Evolutionary conservation across 257 asterid species (phyloP).

Genomic region (Salvia hispanica): DNA sequence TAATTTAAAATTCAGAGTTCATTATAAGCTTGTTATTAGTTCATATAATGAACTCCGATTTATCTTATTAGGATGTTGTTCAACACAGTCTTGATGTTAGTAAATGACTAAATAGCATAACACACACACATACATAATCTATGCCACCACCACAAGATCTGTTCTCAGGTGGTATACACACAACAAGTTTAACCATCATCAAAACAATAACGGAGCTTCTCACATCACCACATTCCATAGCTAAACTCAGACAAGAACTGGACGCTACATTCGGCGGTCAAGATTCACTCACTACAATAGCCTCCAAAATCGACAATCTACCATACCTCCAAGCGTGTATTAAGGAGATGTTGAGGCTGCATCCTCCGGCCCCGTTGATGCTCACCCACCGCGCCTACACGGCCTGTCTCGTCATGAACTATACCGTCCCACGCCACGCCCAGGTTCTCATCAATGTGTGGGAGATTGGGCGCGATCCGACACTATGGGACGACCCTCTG

Average conservation of each 20-base stretch:
- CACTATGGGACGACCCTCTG: slow-evolving; percentile 45
- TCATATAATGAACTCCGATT: no score
- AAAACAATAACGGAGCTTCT: slow-evolving; percentile 45
- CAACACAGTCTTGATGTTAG: no score
- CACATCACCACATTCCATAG: slow-evolving; percentile 24
- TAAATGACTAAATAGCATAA: no score
- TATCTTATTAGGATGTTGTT: no score
- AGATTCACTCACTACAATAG: background rate
- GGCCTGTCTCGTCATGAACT: slow-evolving; percentile 40
- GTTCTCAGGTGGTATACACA: slow-evolving; percentile 47
- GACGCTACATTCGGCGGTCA: no score
- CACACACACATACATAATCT: no score
- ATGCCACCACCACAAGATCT: slow-evolving; percentile 34
- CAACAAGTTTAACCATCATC: slow-evolving; percentile 42
- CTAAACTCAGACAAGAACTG: slow-evolving; percentile 29
- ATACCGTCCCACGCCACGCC: slow-evolving; percentile 41
- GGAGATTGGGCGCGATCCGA: slow-evolving; percentile 47
- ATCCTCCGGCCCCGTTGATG: slow-evolving; percentile 51
- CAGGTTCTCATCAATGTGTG: slow-evolving; percentile 19
- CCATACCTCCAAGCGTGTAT: slow-evolving; percentile 46
- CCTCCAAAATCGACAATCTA: slow-evolving; percentile 19
- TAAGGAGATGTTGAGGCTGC: slow-evolving; percentile 51
- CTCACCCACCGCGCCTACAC: slow-evolving; percentile 41
- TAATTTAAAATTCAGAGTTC: no score
- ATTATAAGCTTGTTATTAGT: no score